Evolutionary conservation across 495 filamentous ascomycete species (phyloP), one percentile per base, ranked within the genome.

Genomic region (Penicillium robsamsonii): DNA sequence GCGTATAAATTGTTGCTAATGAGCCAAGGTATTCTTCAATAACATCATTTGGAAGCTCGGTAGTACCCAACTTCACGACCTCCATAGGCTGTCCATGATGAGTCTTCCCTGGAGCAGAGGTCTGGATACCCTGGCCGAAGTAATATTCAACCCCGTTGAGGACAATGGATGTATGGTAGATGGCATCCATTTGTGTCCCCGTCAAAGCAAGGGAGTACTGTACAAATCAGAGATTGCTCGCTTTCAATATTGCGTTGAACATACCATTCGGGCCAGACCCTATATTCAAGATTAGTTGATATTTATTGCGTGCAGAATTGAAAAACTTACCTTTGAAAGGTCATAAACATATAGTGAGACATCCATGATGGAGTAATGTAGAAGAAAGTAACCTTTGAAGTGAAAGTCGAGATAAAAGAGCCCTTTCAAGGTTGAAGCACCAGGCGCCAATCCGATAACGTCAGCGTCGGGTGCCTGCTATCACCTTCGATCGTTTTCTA

Each of bases 291-390:
- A 25, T 54, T 38, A 54, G 52, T 38, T 3, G 5, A 13, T 29
- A 46, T 44, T 27, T 10, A 17, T 8, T 2, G 4, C 15, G 22
- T n/a, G 13, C 3, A 50, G 7, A 18, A 57, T 20, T 37, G 18
- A 9, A 18, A 5, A n/a, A 52, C 52, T 56, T 57, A 84, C 92
- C 68, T 86, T 79, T 15, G 94, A 96, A 37, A 98, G 82, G 77
- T 98, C 94, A 62, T 98, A 98, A 50, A 96, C 86, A 56, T 96
- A 93, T 45, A 97, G 81, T 65, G 93, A 80, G 37, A 96, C 89
- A 56, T 95, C 89, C 91, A 96, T 96, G 27, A 31, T 52, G 13
- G 8, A 43, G 5, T 7, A 13, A 18, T 12, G 41, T 30, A 11
- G 8, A 47, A 31, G 10, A 10, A 24, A 25, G 15, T 12, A 1